Evolutionary conservation across 768 basidiomycete species (phyloP).

Genomic region (Xerocomus spinulosus): DNA sequence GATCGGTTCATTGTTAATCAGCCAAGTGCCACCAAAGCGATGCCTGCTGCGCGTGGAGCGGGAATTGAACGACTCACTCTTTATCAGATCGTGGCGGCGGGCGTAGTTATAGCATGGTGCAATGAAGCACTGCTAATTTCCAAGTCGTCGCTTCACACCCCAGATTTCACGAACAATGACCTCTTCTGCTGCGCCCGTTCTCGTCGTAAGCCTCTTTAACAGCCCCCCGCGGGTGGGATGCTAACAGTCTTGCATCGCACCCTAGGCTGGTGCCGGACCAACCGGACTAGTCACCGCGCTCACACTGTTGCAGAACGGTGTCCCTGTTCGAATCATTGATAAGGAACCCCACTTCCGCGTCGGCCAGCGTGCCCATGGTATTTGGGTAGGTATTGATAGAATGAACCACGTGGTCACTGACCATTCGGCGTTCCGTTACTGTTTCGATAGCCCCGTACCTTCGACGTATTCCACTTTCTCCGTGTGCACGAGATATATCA

Average conservation of each 20-base stretch:
- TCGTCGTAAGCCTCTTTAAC: slow-evolving; percentile 15
- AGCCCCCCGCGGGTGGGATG: neutral
- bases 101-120: too few species aligned
- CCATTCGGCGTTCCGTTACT: neutral
- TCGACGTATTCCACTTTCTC: slow-evolving; percentile 41
- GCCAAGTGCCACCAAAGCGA: too few species aligned
- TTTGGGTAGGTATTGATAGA: slow-evolving; percentile 31
- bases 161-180: too few species aligned
- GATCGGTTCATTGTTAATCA: too few species aligned
- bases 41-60: too few species aligned
- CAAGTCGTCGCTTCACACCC: too few species aligned
- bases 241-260: neutral
- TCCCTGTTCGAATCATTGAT: slow-evolving; percentile 51
- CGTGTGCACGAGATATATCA: slow-evolving; percentile 35
- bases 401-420: neutral
- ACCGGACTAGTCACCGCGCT: slow-evolving; percentile 31
- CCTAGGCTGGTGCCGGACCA: slow-evolving; percentile 28
- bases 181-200: slow-evolving; percentile 12
- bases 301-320: slow-evolving; percentile 37
- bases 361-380: slow-evolving; percentile 38
- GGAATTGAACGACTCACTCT: too few species aligned
- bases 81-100: too few species aligned
- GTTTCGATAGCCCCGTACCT: slow-evolving; percentile 28
- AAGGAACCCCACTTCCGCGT: slow-evolving; percentile 35
- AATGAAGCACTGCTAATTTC: too few species aligned